Conservation (phyloP, 2,329 filamentous ascomycete genomes). For the Trichoderma simmonsii region DNA sequence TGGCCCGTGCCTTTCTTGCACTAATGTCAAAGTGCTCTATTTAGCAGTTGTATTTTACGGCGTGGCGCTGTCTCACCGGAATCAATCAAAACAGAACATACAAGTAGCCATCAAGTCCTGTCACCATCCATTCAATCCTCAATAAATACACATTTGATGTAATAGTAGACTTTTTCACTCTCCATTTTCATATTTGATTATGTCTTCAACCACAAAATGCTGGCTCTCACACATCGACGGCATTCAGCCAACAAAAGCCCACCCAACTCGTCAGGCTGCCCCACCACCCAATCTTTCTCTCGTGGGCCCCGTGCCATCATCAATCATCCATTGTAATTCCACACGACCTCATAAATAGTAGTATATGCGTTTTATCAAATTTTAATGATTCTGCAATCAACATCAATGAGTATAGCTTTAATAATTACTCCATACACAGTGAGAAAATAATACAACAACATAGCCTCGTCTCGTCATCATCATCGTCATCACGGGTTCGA, state of each 20-base stretch:
- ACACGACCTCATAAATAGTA: neutral
- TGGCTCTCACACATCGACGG: neutral
- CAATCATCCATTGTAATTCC: neutral
- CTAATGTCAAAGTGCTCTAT: neutral
- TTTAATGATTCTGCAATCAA: neutral
- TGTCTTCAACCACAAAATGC: neutral
- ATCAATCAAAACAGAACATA: neutral
- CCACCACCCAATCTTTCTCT: neutral
- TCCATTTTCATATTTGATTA: neutral
- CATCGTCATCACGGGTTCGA: neutral
- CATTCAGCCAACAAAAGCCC: neutral
- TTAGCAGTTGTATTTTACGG: neutral
- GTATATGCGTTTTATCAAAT: neutral
- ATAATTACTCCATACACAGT: neutral
- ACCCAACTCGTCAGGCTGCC: neutral
- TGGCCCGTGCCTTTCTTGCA: conserved; percentile 10
- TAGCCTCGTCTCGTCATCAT: neutral
- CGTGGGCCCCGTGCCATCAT: neutral
- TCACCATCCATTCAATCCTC: neutral
- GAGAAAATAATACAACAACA: neutral
- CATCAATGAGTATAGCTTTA: neutral
- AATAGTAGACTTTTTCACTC: neutral
- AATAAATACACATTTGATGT: neutral
- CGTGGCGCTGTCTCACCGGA: neutral
- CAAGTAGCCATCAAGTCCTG: neutral